Conservation (phyloP, 345 rosid genomes). For the Turnera subulata region DNA sequence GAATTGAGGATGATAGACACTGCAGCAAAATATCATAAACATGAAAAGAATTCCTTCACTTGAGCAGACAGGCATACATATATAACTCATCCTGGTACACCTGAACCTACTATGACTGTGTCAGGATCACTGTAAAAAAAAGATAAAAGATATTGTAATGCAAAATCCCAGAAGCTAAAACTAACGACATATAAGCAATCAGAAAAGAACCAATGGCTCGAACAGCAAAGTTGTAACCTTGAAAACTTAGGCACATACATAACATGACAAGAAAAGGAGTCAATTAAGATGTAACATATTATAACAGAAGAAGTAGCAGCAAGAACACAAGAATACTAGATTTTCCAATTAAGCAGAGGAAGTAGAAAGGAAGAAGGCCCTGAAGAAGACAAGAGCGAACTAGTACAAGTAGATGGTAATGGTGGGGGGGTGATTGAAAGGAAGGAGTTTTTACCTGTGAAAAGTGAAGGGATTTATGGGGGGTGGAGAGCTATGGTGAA, state of each 20-base stretch:
- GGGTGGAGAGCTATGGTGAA: not conserved
- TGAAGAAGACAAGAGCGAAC: not conserved
- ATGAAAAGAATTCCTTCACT: no score
- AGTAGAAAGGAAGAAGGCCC: not conserved
- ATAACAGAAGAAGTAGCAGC: not conserved
- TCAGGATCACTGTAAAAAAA: not conserved
- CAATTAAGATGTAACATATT: not conserved
- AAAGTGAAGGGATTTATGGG: not conserved
- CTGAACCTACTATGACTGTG: not conserved
- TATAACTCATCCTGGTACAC: not conserved
- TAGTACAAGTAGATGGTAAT: not conserved
- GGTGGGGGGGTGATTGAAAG: not conserved
- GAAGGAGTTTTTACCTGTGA: not conserved
- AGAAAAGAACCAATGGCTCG: no score
- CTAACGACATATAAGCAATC: no score
- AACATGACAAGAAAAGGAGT: not conserved
- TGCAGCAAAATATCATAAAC: no score
- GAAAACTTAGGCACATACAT: not conserved
- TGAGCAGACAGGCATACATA: no score
- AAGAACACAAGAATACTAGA: not conserved
- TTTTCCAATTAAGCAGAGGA: not conserved
- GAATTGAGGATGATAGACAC: no score
- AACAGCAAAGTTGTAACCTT: not conserved
- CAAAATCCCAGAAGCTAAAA: not conserved
- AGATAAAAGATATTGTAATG: not conserved